phyloP scores from a whole-genome alignment of 1,284 basidiomycete species.

The Apiotrichum akiyoshidainum region DNA sequence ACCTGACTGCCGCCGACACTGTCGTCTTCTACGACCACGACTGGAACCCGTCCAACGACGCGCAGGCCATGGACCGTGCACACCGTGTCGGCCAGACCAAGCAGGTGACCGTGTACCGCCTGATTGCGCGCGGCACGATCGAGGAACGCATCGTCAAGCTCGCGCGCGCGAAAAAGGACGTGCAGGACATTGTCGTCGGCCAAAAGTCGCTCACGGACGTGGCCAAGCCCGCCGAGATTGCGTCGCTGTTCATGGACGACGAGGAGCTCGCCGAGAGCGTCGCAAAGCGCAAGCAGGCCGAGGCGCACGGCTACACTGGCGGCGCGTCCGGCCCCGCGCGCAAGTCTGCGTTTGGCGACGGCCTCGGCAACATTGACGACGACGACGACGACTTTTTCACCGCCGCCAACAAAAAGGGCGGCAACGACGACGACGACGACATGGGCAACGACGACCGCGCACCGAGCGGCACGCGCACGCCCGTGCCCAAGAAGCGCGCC shows the following conservation, averaged over 20 bases:
- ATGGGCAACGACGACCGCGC: constrained; percentile 13
- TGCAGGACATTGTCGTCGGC: constrained; percentile 98
- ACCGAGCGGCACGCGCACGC: constrained; percentile 26
- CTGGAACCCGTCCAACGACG: constrained; percentile 99
- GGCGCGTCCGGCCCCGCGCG: constrained; percentile 12
- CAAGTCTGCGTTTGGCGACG: constrained; percentile 38
- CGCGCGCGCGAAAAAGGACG: constrained; percentile 92
- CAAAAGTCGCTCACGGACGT: constrained; percentile 90
- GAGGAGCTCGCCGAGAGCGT: constrained; percentile 57
- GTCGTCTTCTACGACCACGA: constrained; percentile 98
- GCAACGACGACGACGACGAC: constrained; percentile 24
- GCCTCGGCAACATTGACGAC: constrained; percentile 24
- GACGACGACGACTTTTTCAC: constrained; percentile 47
- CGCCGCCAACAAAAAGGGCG: constrained; percentile 3
- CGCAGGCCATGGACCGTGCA: constrained; percentile 99
- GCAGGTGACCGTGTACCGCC: constrained; percentile 96
- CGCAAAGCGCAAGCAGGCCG: constrained; percentile 50
- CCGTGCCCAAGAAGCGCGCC: constrained; percentile 22
- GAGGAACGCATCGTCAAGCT: constrained; percentile 97
- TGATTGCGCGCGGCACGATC: constrained; percentile 89
- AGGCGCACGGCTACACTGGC: constrained; percentile 46
- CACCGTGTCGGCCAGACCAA: constrained; percentile 98
- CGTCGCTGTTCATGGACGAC: constrained; percentile 90
- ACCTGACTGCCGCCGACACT: constrained; percentile 95
- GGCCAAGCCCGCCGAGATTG: constrained; percentile 94